Percentiles rank a stretch among this genome's conserved stretches.
Evolutionary conservation across 176 grass and related monocot genomes (phyloP).

Genomic region (Melocanna baccifera): DNA sequence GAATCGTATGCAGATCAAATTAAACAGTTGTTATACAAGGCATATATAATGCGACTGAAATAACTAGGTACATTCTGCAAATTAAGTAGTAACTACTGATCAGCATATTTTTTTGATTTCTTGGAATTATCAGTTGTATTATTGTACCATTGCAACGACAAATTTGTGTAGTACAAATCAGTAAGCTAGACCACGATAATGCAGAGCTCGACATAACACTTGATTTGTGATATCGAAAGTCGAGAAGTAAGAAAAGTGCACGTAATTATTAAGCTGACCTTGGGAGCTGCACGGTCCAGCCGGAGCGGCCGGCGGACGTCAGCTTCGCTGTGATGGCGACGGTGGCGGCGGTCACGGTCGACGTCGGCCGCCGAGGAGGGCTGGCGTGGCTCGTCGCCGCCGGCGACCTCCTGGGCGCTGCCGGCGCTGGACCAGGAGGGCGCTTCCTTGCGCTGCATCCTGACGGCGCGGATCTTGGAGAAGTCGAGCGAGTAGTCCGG

Average conservation of each 20-base stretch:
- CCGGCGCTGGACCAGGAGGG: conserved; percentile 49
- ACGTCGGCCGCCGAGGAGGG: neutral
- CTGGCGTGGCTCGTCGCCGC: neutral
- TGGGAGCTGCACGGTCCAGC: conserved; percentile 14
- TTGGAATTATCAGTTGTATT: neutral
- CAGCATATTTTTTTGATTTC: neutral
- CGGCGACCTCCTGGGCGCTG: conserved; percentile 7
- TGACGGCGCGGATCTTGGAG: conserved; percentile 57
- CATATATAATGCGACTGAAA: neutral
- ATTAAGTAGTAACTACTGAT: neutral
- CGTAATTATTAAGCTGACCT: conserved; percentile 8
- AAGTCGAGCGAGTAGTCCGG: conserved; percentile 78
- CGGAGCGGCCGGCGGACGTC: neutral
- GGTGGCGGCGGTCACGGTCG: neutral
- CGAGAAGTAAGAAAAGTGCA: too few species aligned
- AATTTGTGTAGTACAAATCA: neutral
- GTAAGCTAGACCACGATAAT: neutral
- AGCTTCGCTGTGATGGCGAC: conserved; percentile 12
- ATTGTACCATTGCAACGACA: too few species aligned
- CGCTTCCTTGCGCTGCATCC: conserved; percentile 52
- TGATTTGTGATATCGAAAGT: too few species aligned
- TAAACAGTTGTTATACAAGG: neutral
- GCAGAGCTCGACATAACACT: neutral
- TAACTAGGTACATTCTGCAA: neutral
- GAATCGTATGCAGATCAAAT: neutral